A percentile compares a stretch with the other conserved stretches of the same genome.
These are phyloP conservation scores for Calonectria naviculata DNA, from an alignment of 2,329 filamentous ascomycete species.

Conservation along the genomic window DNA sequence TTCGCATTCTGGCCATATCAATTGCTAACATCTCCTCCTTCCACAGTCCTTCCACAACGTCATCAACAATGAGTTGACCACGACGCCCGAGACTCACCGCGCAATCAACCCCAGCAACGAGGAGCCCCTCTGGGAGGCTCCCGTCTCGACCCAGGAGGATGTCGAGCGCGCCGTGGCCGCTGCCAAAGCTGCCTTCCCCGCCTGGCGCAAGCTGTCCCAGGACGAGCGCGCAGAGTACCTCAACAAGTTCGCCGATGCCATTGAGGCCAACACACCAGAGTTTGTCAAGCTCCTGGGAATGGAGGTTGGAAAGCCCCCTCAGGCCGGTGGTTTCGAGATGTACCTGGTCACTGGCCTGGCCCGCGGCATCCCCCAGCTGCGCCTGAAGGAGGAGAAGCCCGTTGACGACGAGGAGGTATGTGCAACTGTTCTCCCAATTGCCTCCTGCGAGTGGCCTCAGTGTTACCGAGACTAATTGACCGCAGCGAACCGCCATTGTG, in stretches of 20 bases:
- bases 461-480: neutral
- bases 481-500: constrained; percentile 23
- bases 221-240: constrained; percentile 40
- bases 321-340: constrained; percentile 25
- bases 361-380: constrained; percentile 21
- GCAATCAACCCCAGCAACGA: constrained; percentile 45
- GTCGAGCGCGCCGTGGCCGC: constrained; percentile 43
- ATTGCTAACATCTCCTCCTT: too few relatives aligned
- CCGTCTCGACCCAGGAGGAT: constrained; percentile 41
- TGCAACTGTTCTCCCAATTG: neutral
- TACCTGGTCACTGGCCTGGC: constrained; percentile 13
- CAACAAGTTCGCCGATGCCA: constrained; percentile 38
- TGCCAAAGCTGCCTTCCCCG: constrained; percentile 41
- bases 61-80: constrained; percentile 37
- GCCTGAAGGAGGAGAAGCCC: constrained; percentile 30
- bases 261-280: constrained; percentile 37
- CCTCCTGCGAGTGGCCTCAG: neutral
- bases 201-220: constrained; percentile 41
- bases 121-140: constrained; percentile 44
- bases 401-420: constrained; percentile 29
- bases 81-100: constrained; percentile 30
- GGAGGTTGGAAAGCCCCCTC: constrained; percentile 41
- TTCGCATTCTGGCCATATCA: too few relatives aligned
- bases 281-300: constrained; percentile 34
- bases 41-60: constrained; percentile 43